These are phyloP conservation scores for Penicillium cataractarum DNA, from an alignment of 495 filamentous ascomycete genomes.

Conservation along the genomic window DNA sequence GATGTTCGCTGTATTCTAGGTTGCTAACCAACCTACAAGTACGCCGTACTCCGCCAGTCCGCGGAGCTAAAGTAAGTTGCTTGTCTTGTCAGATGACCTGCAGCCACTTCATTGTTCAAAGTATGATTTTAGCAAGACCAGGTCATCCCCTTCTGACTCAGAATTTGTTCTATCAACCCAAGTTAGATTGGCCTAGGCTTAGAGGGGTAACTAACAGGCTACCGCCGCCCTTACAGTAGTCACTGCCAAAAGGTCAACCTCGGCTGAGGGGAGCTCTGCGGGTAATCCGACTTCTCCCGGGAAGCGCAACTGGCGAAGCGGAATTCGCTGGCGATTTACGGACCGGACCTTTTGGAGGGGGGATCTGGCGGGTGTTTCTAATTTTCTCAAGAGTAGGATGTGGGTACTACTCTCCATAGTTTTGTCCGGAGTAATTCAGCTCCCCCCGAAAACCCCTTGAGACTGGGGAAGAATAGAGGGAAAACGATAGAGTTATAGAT, in stretches of 20 bases:
- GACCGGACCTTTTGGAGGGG: background rate
- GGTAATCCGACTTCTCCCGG: slow-evolving; percentile 37
- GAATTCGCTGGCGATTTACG: slow-evolving; percentile 19
- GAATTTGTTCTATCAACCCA: background rate
- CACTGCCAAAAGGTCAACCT: slow-evolving; percentile 24
- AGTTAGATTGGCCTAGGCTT: background rate
- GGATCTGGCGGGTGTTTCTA: background rate
- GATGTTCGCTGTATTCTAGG: background rate
- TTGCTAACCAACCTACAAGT: background rate
- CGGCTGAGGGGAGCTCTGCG: slow-evolving; percentile 33
- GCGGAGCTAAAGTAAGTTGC: background rate
- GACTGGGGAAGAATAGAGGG: background rate
- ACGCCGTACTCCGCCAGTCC: slow-evolving; percentile 14
- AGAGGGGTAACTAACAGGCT: no score
- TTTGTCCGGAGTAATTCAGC: slow-evolving; percentile 21
- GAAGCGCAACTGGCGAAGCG: slow-evolving; percentile 1
- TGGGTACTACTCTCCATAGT: background rate
- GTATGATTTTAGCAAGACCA: no score
- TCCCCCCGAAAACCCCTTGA: background rate
- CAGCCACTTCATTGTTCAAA: background rate
- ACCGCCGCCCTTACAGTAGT: no score
- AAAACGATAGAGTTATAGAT: background rate
- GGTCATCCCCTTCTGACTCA: slow-evolving; percentile 1
- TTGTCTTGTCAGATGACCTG: slow-evolving; percentile 16
- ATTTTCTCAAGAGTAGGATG: background rate